Conservation (phyloP, 352 stramenopile genomes). For the Phytophthora pini region DNA sequence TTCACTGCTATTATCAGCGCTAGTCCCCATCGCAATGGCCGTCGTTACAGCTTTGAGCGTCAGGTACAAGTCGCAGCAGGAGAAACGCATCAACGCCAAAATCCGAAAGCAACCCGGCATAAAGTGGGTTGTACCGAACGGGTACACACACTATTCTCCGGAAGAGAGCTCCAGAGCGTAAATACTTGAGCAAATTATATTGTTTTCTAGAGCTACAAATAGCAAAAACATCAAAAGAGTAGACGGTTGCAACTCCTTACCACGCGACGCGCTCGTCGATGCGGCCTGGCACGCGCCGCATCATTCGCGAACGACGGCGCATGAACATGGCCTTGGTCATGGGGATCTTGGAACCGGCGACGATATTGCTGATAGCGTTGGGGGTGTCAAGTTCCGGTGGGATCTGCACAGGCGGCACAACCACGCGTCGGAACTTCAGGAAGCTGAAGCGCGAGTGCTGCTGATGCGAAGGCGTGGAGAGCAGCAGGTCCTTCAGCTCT, state of each 20-base stretch:
- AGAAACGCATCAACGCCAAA: not conserved
- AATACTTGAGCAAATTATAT: not conserved
- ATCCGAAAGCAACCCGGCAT: not conserved
- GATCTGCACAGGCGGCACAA: conserved; percentile 54
- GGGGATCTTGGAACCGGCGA: conserved; percentile 57
- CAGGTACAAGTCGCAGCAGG: not conserved
- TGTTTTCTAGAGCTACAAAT: conserved; percentile 8
- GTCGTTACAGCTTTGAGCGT: not conserved
- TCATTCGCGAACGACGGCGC: conserved; percentile 42
- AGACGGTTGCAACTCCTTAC: conserved; percentile 18
- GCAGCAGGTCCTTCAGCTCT: conserved; percentile 38
- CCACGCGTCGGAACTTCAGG: conserved; percentile 40
- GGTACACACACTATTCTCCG: not conserved
- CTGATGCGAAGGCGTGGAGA: conserved; percentile 10
- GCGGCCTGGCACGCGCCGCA: conserved; percentile 43
- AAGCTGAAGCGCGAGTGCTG: conserved; percentile 48
- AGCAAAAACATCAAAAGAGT: not conserved
- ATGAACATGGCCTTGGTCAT: conserved; percentile 57
- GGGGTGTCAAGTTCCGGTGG: conserved; percentile 38
- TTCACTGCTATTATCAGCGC: not conserved
- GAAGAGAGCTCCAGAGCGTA: not conserved
- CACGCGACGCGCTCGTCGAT: conserved; percentile 46
- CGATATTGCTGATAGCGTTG: conserved; percentile 46
- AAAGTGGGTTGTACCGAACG: not conserved
- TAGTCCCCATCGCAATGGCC: not conserved